Conservation (phyloP, 805 yeast genomes). For the Metschnikowia dekortorum region DNA sequence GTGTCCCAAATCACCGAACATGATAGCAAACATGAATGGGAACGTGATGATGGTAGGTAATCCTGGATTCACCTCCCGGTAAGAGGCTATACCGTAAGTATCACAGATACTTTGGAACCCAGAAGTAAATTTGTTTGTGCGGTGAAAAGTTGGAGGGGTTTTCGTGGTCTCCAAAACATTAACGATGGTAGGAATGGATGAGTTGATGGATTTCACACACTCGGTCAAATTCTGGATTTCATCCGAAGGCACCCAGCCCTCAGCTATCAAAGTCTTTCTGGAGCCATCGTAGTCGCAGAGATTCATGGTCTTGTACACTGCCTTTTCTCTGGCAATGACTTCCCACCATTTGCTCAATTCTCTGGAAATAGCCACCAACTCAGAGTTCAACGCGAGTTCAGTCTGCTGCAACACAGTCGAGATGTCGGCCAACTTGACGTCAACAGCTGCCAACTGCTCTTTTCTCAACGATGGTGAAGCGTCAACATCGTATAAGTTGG, state of each 20-base stretch:
- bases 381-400: constrained; percentile 45
- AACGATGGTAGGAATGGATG: constrained; percentile 47
- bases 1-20: constrained; percentile 99
- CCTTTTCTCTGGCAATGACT: constrained; percentile 66
- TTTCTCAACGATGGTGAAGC: constrained; percentile 23
- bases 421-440: constrained; percentile 29
- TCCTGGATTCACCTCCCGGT: constrained; percentile 95
- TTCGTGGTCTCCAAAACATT: constrained; percentile 68
- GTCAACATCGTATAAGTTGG: constrained; percentile 64
- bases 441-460: constrained; percentile 27
- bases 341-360: constrained; percentile 56
- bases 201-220: constrained; percentile 62
- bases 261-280: constrained; percentile 86
- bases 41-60: constrained; percentile 91
- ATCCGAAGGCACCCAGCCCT: constrained; percentile 92
- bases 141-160: constrained; percentile 92
- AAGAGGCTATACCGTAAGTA: constrained; percentile 90
- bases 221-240: constrained; percentile 65
- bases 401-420: constrained; percentile 31
- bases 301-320: constrained; percentile 74
- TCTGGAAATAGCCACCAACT: constrained; percentile 71
- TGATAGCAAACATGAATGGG: constrained; percentile 97
- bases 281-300: constrained; percentile 74
- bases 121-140: constrained; percentile 88
- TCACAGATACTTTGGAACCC: constrained; percentile 94